Evolutionary conservation across 23 red algal genomes (phyloP).

Genomic region (Gracilaria vermiculophylla): DNA sequence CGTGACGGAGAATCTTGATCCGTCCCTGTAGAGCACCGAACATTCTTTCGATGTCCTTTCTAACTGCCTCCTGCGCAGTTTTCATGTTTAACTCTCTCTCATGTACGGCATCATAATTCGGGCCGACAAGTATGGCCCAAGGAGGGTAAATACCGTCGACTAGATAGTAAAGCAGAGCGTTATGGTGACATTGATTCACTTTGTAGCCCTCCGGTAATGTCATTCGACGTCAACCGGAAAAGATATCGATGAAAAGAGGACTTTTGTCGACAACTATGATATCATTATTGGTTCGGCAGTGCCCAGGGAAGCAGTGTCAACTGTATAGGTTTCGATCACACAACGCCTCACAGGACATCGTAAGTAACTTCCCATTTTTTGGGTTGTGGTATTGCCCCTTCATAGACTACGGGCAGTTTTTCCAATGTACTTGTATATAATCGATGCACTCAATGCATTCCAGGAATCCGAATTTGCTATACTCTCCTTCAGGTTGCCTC

Average conservation of each 20-base stretch:
- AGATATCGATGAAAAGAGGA: slow-evolving; percentile 8
- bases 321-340: slow-evolving; percentile 25
- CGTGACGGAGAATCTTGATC: slow-evolving; percentile 12
- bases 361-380: no score
- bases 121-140: slow-evolving; percentile 19
- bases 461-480: slow-evolving; percentile 2
- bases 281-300: no score
- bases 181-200: not conserved
- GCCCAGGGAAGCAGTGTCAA: slow-evolving; percentile 18
- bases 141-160: no score
- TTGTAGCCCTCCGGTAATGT: slow-evolving; percentile 30
- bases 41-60: slow-evolving; percentile 48
- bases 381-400: no score
- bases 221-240: not conserved
- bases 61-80: not conserved
- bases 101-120: not conserved
- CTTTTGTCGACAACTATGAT: no score
- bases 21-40: slow-evolving; percentile 28
- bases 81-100: slow-evolving; percentile 6
- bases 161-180: slow-evolving; percentile 37
- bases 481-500: slow-evolving; percentile 17
- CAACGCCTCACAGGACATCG: no score
- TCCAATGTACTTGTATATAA: no score
- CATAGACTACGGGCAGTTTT: no score
- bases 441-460: no score